Base-by-base conservation (phyloP, 2,329 filamentous ascomycete species). In the Fonsecaea pedrosoi region DNA sequence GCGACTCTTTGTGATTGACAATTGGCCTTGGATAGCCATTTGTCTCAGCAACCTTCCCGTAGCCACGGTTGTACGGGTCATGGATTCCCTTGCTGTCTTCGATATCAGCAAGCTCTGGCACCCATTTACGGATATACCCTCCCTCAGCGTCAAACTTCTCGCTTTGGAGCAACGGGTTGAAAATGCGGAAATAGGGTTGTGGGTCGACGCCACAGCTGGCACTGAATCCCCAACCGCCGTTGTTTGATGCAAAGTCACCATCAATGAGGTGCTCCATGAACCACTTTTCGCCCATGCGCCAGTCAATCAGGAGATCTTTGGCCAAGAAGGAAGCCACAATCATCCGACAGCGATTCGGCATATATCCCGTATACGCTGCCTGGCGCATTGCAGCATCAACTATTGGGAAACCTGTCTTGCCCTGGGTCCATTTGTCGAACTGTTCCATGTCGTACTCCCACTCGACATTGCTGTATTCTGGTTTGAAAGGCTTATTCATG, bases 321-420 rank as follows among this genome's bases (percentile, higher is more conserved):
- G 88, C 83, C 0, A 96, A 81, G 75, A 95, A 96, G 0, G 88
- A 94, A 0, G 91, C 91, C 1, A 90, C 89, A 54, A 94, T 88
- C 92, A 96, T 96, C 34, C 92, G 89, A 73, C 89, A 89, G 9
- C 92, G 88, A 76, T 96, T 96, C 77, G 94, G 92, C 90, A 95
- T 92, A 79, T 89, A 95, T 1, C 87, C 90, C 54, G 85, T 85
- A 18, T 85, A 76, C 10, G 83, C 84, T 6, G 94, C 76, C 77
- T 96, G 92, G 8, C 92, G 86, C 91, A 96, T 95, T 1, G 91
- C 91, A 0, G 92, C 92, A 74, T 96, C 92, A 25, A 96, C 90
- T 55, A 96, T 90, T 0, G 92, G 92, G 73, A 88, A 94, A 0
- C 92, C 92, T 0, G 92, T 96, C 38, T 81, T 83, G 6, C 92